phyloP scores from a whole-genome alignment of 306 rosid genomes.

The Arachis stenosperma region DNA sequence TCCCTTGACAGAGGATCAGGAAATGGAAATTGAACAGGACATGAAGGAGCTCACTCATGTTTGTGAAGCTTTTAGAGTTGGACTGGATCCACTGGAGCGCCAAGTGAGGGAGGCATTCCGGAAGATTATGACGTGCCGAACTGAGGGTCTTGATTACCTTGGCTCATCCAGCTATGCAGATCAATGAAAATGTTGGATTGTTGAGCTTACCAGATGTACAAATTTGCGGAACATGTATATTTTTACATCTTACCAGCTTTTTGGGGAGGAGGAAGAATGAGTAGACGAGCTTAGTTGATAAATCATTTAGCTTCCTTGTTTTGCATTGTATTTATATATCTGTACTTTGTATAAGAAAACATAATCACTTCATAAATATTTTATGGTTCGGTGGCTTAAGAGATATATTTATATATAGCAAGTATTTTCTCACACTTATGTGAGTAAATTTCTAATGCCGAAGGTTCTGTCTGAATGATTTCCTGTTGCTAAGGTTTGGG shows the following conservation, averaged over 20 bases:
- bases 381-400: constrained; percentile 33
- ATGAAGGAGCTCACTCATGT: constrained; percentile 58
- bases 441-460: not conserved
- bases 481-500: not conserved
- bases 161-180: constrained; percentile 51
- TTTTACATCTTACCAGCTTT: constrained; percentile 43
- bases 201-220: constrained; percentile 56
- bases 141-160: constrained; percentile 76
- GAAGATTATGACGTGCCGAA: constrained; percentile 71
- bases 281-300: constrained; percentile 15
- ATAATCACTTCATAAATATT: constrained; percentile 32
- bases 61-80: constrained; percentile 58
- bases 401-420: constrained; percentile 5
- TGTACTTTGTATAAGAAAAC: constrained; percentile 46
- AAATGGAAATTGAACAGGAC: constrained; percentile 62
- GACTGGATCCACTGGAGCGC: constrained; percentile 79
- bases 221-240: constrained; percentile 44
- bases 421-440: constrained; percentile 30
- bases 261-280: constrained; percentile 48
- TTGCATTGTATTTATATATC: constrained; percentile 38
- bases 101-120: constrained; percentile 81
- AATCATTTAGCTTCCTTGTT: constrained; percentile 27
- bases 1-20: constrained; percentile 72
- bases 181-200: constrained; percentile 39
- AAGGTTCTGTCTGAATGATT: not conserved